Conservation (phyloP, 306 rosid genomes). For the Erythrophleum fordii region DNA sequence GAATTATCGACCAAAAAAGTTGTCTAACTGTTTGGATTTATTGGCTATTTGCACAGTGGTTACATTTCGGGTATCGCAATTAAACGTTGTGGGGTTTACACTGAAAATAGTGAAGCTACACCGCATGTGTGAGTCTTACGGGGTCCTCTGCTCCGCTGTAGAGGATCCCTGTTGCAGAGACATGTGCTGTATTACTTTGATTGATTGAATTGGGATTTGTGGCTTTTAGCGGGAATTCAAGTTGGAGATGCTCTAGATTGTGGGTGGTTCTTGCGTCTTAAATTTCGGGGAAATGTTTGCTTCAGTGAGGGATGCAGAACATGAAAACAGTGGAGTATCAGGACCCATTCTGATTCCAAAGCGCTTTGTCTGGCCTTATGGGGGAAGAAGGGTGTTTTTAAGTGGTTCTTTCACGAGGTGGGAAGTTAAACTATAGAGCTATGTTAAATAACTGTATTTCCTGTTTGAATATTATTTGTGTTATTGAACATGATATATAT, state of each 20-base stretch:
- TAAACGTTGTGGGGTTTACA: neutral
- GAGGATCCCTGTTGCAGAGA: conserved; percentile 47
- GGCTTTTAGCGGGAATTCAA: conserved; percentile 21
- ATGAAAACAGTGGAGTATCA: conserved; percentile 38
- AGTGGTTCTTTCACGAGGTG: conserved; percentile 64
- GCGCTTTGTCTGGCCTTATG: conserved; percentile 62
- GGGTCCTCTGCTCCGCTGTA: conserved; percentile 55
- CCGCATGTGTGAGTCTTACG: conserved; percentile 48
- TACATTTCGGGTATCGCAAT: conserved; percentile 34
- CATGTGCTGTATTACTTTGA: neutral
- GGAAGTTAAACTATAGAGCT: conserved; percentile 1
- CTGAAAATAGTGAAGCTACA: conserved; percentile 28
- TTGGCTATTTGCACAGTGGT: neutral
- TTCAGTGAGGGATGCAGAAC: conserved; percentile 40
- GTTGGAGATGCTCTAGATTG: conserved; percentile 14
- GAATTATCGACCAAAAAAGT: no score
- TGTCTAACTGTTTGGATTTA: conserved; percentile 25
- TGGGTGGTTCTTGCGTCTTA: neutral
- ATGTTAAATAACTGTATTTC: neutral
- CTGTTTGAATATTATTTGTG: conserved; percentile 13
- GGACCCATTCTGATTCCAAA: conserved; percentile 46
- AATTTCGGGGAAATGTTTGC: conserved; percentile 51
- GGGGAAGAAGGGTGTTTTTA: conserved; percentile 61
- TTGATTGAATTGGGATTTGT: conserved; percentile 18
- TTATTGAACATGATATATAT: no score